Percentiles rank a stretch among this genome's conserved stretches.
Evolutionary conservation across 169 alveolate species (phyloP).

Genomic region (Eimeria nieschulzi): DNA sequence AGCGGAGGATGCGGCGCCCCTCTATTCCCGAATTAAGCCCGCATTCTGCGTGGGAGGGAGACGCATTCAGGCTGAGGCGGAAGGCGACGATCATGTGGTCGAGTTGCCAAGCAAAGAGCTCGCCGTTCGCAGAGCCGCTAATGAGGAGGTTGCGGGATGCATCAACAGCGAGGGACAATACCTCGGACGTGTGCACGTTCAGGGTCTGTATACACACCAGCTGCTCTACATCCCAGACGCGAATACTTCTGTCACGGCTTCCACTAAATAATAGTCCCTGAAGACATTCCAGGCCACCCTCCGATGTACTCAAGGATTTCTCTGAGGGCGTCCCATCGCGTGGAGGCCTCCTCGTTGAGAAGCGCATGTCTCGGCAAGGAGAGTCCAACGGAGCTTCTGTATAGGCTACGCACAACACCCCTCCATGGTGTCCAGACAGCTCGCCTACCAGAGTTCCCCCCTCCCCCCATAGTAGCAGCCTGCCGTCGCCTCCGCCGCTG

Average conservation of each 20-base stretch:
- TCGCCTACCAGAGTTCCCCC: conserved; percentile 65
- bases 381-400: conserved; percentile 42
- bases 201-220: conserved; percentile 70
- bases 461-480: conserved; percentile 67
- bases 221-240: conserved; percentile 75
- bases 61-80: conserved; percentile 54
- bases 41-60: conserved; percentile 15
- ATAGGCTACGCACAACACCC: conserved; percentile 69
- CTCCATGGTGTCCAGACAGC: conserved; percentile 75
- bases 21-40: conserved; percentile 4
- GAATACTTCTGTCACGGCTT: conserved; percentile 74
- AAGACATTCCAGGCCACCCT: neutral
- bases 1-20: neutral
- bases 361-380: conserved; percentile 48
- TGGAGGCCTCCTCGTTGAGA: conserved; percentile 7
- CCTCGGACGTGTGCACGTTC: conserved; percentile 68
- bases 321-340: conserved; percentile 36
- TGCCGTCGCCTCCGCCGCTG: conserved; percentile 76
- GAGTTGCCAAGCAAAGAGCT: conserved; percentile 71
- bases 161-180: conserved; percentile 69
- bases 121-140: conserved; percentile 75
- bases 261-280: conserved; percentile 71
- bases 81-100: conserved; percentile 65
- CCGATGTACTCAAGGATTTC: conserved; percentile 11
- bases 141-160: conserved; percentile 53